Evolutionary conservation across 768 basidiomycete species (phyloP).

Genomic region (Rubroboletus pulcherrimus): DNA sequence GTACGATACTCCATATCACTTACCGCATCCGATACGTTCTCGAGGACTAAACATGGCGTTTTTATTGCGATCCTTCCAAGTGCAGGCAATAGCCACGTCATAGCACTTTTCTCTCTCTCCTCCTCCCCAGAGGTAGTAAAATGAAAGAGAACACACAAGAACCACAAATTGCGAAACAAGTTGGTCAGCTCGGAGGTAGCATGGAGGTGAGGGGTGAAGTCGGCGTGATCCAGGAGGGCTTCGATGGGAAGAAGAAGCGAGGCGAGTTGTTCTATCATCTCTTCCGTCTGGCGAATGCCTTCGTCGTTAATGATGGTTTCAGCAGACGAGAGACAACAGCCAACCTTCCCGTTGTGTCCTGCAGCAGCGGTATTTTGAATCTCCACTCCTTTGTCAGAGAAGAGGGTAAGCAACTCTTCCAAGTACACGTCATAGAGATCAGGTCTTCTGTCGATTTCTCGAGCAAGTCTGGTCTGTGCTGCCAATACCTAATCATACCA

Average conservation of each 20-base stretch:
- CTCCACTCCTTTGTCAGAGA: slow-evolving; percentile 86
- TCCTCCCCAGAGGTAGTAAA: slow-evolving; percentile 51
- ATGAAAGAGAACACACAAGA: slow-evolving; percentile 82
- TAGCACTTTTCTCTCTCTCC: slow-evolving; percentile 53
- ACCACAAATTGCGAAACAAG: slow-evolving; percentile 93
- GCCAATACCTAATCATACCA: slow-evolving; percentile 61
- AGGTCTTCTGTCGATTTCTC: slow-evolving; percentile 67
- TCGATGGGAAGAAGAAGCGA: slow-evolving; percentile 90
- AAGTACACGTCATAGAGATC: slow-evolving; percentile 80
- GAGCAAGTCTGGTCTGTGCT: slow-evolving; percentile 86
- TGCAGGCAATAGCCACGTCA: slow-evolving; percentile 77
- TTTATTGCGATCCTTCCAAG: slow-evolving; percentile 78
- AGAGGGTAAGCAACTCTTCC: slow-evolving; percentile 78
- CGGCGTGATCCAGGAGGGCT: slow-evolving; percentile 68
- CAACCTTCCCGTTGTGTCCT: slow-evolving; percentile 64
- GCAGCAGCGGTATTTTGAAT: slow-evolving; percentile 78
- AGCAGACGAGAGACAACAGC: slow-evolving; percentile 10
- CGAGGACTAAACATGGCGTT: slow-evolving; percentile 81
- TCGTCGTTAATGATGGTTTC: slow-evolving; percentile 4
- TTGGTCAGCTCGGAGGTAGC: slow-evolving; percentile 59
- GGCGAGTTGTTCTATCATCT: slow-evolving; percentile 82
- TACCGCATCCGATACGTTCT: slow-evolving; percentile 76
- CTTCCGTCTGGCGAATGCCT: slow-evolving; percentile 52
- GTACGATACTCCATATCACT: slow-evolving; percentile 93
- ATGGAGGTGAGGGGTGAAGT: slow-evolving; percentile 58